Base-by-base conservation (phyloP, 140 eudicot species). In the Cichorium intybus region DNA sequence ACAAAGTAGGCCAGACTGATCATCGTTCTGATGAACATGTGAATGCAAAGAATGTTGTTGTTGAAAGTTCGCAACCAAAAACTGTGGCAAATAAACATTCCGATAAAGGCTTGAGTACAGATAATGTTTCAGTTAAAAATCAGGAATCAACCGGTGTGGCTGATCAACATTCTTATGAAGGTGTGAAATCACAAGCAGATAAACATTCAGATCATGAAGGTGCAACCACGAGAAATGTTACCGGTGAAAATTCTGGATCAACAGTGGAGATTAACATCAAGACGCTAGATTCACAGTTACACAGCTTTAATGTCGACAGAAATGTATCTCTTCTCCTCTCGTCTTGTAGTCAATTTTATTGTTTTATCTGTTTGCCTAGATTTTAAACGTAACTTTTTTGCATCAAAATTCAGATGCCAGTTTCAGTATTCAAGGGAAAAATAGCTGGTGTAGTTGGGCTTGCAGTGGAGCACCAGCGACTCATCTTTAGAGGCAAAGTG, bases 401-500 rank as follows among this genome's bases (percentile, higher is more conserved):
- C 33, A 26, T 24, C n/a, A 26, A 16, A 46, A 45, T 26, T 69
- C 86, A 90, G 97, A 82, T 87, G 68, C 45, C 60, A 48, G 93
- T 92, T 64, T 85, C 86, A 29, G 56, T 37, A 33, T 85, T 92
- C 54, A 92, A 92, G 88, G 90, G 78, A 82, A 88, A 80, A 46
- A 76, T 92, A 66, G 90, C 97, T 47, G 59, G 69, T 74, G 69
- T 81, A 77, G 72, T 79, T 54, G 90, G 84, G 33, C 82, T 88
- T 31, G 85, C 97, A 8, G 95, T 92, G 34, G 96, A 73, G 45
- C 97, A 88, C 52, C 97, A 88, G 11, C 81, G 95, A 14, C 82
- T 92, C 35, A 92, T 92, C 76, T 92, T 92, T 59, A 85, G 99
- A 80, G 99, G 99, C 72, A 92, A 92, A 76, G 95, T 85, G 57